A percentile compares a stretch with the other conserved stretches of the same genome.
Evolutionary conservation across 345 rosid species (phyloP).

Genomic region (Salix brachista): DNA sequence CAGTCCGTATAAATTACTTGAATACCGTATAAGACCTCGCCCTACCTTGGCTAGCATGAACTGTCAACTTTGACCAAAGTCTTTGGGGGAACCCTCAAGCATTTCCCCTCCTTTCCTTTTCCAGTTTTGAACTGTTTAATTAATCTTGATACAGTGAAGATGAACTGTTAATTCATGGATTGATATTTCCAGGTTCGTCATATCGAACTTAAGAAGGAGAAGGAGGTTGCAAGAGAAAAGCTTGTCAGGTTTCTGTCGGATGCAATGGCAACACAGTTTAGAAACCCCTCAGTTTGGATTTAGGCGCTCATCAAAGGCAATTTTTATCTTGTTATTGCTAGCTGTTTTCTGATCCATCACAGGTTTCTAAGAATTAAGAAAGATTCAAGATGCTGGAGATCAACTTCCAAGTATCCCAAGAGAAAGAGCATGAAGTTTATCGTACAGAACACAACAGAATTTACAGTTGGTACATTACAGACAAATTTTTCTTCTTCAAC

Average conservation of each 20-base stretch:
- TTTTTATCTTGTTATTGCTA: not conserved
- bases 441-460: not conserved
- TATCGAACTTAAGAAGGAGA: constrained; percentile 75
- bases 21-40: not conserved
- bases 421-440: not conserved
- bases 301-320: constrained; percentile 18
- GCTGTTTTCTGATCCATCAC: not conserved
- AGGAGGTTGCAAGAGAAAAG: constrained; percentile 59
- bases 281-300: constrained; percentile 71
- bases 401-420: not conserved
- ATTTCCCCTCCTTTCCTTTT: not conserved
- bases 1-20: too few relatives aligned
- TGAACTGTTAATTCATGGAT: not conserved
- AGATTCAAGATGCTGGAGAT: constrained; percentile 1
- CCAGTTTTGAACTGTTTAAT: not conserved
- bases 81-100: not conserved
- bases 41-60: not conserved
- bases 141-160: not conserved
- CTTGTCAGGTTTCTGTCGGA: constrained; percentile 66
- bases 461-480: not conserved
- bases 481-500: not conserved
- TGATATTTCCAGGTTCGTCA: constrained; percentile 60
- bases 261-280: constrained; percentile 66
- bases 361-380: not conserved
- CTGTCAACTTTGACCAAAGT: not conserved